Conservation (phyloP, 805 yeast species). For the Vanderwaltozyma yarrowii region DNA sequence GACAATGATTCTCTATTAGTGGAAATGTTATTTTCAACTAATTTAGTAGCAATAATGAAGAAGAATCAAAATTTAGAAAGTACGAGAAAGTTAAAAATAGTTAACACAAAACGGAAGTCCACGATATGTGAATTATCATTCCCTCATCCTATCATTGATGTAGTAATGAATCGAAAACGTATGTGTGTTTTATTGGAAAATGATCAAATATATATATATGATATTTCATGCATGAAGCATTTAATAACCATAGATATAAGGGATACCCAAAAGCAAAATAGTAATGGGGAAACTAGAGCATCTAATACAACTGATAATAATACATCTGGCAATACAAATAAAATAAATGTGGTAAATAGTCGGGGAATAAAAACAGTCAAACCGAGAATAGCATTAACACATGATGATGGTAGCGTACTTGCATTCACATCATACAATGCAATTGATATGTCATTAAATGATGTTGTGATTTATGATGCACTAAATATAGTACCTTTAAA, state of each 20-base stretch:
- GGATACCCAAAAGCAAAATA: slow-evolving; percentile 12
- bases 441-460: slow-evolving; percentile 9
- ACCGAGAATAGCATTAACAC: slow-evolving; percentile 21
- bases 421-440: slow-evolving; percentile 21
- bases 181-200: slow-evolving; percentile 59
- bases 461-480: slow-evolving; percentile 71
- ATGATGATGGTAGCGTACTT: slow-evolving; percentile 26
- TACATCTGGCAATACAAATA: neutral
- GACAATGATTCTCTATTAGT: slow-evolving; percentile 32
- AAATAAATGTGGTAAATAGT: neutral
- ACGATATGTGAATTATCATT: slow-evolving; percentile 82
- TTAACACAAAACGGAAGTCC: slow-evolving; percentile 60
- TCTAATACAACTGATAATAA: neutral
- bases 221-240: slow-evolving; percentile 79
- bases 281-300: neutral
- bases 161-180: slow-evolving; percentile 73
- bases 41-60: slow-evolving; percentile 76
- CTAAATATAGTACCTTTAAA: slow-evolving; percentile 63
- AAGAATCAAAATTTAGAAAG: slow-evolving; percentile 52
- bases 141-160: slow-evolving; percentile 62
- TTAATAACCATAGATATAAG: slow-evolving; percentile 52
- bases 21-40: slow-evolving; percentile 86
- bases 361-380: slow-evolving; percentile 2
- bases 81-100: slow-evolving; percentile 50
- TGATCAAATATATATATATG: slow-evolving; percentile 81